phyloP scores from a whole-genome alignment of 176 grass and related monocot genomes.

The Rhynchospora pubera region DNA sequence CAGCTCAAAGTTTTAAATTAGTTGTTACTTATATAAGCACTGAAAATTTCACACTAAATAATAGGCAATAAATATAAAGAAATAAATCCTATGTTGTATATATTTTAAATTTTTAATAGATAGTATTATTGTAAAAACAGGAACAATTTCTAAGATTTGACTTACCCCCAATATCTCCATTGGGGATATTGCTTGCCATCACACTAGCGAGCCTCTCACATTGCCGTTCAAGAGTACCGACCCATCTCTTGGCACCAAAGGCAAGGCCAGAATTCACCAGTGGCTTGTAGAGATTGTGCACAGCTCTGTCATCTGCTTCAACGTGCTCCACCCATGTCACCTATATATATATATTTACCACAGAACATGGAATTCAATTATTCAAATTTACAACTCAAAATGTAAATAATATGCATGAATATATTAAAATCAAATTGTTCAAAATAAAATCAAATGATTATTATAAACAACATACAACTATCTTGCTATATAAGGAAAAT shows the following conservation, averaged over 20 bases:
- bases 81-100: not conserved
- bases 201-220: conserved; percentile 64
- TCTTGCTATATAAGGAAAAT: no score
- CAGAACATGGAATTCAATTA: not conserved
- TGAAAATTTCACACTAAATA: not conserved
- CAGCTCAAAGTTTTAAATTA: not conserved
- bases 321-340: conserved; percentile 92
- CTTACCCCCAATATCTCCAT: conserved; percentile 33
- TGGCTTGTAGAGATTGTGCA: conserved; percentile 64
- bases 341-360: not conserved
- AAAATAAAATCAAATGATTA: no score
- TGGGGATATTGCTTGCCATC: conserved; percentile 32
- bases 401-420: not conserved
- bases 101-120: no score
- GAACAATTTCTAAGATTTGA: not conserved
- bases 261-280: conserved; percentile 62
- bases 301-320: conserved; percentile 51
- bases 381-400: not conserved
- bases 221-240: conserved; percentile 54
- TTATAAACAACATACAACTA: no score
- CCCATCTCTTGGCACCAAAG: conserved; percentile 73
- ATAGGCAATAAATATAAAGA: not conserved
- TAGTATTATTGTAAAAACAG: not conserved
- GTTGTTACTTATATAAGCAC: not conserved
- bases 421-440: no score